Conservation (phyloP, 768 basidiomycete species). For the Tricholoma flavovirens region DNA sequence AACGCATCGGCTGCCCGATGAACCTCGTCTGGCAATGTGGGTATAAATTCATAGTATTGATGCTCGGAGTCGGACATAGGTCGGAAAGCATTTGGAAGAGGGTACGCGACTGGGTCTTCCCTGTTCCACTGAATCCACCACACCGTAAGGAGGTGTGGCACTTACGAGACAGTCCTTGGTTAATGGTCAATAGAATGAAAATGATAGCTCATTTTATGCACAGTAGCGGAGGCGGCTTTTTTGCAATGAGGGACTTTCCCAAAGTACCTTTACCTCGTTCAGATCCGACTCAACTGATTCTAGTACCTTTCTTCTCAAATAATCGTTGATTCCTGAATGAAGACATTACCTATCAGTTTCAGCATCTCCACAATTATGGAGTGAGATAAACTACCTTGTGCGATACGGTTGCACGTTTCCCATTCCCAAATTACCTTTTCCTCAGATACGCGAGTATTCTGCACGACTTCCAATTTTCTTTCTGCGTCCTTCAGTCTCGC, state of each 20-base stretch:
- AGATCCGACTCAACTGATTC: neutral
- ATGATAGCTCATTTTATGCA: neutral
- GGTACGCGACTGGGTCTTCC: neutral
- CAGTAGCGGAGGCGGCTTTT: neutral
- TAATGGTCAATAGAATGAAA: neutral
- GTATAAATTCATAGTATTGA: neutral
- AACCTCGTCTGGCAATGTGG: neutral
- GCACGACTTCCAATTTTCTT: neutral
- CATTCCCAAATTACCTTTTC: neutral
- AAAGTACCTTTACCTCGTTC: neutral
- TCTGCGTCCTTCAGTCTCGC: neutral
- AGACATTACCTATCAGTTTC: neutral
- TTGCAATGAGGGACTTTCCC: neutral
- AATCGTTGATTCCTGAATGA: neutral
- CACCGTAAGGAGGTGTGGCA: neutral
- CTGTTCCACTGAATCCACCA: slow-evolving; percentile 1
- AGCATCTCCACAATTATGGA: neutral
- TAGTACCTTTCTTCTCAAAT: neutral
- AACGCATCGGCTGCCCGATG: neutral
- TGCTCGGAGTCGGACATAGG: neutral
- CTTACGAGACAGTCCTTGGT: neutral
- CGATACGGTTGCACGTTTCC: neutral
- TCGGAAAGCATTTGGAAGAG: neutral
- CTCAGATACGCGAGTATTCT: neutral
- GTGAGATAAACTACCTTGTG: neutral